These are phyloP conservation scores for Lactuca sativa DNA, from an alignment of 129 eudicot species.

Conservation along the genomic window DNA sequence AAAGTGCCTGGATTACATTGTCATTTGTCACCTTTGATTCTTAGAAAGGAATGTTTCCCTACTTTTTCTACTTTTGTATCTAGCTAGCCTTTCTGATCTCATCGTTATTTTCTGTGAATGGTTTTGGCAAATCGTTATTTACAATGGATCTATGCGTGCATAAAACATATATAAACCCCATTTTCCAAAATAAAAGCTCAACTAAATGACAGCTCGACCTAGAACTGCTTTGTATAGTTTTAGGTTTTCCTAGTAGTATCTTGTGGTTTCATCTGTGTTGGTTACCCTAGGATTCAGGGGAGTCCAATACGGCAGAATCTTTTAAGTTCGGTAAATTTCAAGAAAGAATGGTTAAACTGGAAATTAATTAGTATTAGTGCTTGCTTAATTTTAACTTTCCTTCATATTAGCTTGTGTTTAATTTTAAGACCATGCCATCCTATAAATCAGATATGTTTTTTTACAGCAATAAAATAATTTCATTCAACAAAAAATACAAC, in stretches of 20 bases:
- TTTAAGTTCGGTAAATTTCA: neutral
- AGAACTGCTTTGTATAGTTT: neutral
- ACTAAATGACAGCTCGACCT: neutral
- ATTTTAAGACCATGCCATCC: neutral
- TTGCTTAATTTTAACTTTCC: neutral
- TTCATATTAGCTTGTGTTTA: neutral
- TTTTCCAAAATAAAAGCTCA: neutral
- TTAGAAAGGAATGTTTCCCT: slow-evolving; percentile 3
- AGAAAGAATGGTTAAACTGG: too few relatives aligned
- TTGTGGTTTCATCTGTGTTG: neutral
- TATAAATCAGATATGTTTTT: too few relatives aligned
- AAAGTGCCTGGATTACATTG: neutral
- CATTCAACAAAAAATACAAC: too few relatives aligned
- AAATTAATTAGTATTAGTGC: too few relatives aligned
- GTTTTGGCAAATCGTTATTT: neutral
- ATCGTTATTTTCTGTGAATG: slow-evolving; percentile 1
- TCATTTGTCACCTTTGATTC: neutral
- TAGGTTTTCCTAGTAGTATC: neutral
- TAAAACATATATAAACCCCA: neutral
- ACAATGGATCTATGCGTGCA: neutral
- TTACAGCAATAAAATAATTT: too few relatives aligned
- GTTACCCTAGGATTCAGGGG: neutral
- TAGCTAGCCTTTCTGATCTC: neutral
- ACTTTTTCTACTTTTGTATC: slow-evolving; percentile 5
- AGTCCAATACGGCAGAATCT: neutral